Base-by-base conservation (phyloP, 1,284 basidiomycete genomes). In the Salmacisia buchloeana region DNA sequence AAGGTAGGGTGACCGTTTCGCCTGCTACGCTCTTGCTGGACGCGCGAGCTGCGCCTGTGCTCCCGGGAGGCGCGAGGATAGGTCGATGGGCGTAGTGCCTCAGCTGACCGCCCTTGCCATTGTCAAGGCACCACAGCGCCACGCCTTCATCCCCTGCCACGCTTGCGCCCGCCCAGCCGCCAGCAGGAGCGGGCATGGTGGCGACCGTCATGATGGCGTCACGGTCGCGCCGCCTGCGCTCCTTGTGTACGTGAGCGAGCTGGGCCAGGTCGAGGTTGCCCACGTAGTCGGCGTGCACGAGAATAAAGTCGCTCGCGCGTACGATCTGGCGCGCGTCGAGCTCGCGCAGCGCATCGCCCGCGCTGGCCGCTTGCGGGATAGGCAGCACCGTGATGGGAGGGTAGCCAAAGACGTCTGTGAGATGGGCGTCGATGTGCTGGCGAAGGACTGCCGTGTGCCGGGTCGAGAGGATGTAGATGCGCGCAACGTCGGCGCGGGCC, bases 281-380 rank as follows among this genome's bases (percentile, higher is more conserved):
- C 68, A 98, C 89, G 63, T 96, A 86, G 27, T 54, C 94, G 23
- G 91, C 92, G 77, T 89, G 90, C 67, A 97, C 89, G 69, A 99
- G 88, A 27, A 79, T 61, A 54, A 79, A 80, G 61, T 98, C 94
- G 64, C 86, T 86, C 31, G 91, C 91, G 73, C 98, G 89, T 73
- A 98, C 86, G 18, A 49, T n/a, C 71, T 92, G 88, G 62, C 75
- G 68, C 36, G 89, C 90, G 82, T 98, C 97, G 70, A 97, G 88
- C 81, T 98, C 94, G 66, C 96, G 88, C 85, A 99, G 87, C 34
- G 93, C 93, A 80, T 98, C 96, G 13, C 96, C 94, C 0, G 91
- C 88, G 1, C 92, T 92, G 80, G 88, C 89, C 29, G 92, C 93
- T 74, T 91, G 88, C 62, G 90, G 88, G 21, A 90, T 92, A 71